Base-by-base conservation (phyloP, 768 basidiomycete genomes). In the Macrocybe gigantea region DNA sequence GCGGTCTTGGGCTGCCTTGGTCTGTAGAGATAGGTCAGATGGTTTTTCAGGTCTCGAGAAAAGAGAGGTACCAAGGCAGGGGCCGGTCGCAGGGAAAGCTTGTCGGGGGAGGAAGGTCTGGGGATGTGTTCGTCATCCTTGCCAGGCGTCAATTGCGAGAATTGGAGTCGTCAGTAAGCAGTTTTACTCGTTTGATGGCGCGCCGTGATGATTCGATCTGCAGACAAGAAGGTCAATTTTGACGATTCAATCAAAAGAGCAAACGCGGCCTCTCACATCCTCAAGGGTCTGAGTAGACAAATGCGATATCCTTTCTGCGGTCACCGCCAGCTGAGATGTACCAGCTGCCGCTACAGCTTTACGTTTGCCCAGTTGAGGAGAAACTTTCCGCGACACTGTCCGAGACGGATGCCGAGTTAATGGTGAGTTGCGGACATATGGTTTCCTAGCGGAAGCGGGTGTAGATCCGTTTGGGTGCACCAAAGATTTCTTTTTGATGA, bases 401-500 rank as follows among this genome's bases (percentile, higher is more conserved):
- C 64, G 63, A 49, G 72, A 64, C 32, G 71, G 59, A 35, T 64
- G 61, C 49, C 74, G 74, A 38, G 71, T 74, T 37, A 82, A 62
- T 2, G 83, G 82, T 40, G 78, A 83, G 55, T 64, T 71, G 33
- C 77, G 79, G 52, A 67, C 70, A 45, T 66, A 65, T 3, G 61
- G 60, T 52, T 68, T 75, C 36, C 75, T 66, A 7, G 60, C 57
- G 6, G 70, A 60, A 7, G 65, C 73, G 37, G 65, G 73, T 44
- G 60, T 72, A 39, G 62, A 69, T 56, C 8, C 42, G 32, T 8
- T 44, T 32, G 11, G 42, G 13, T 44, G 32, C 42, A 34, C 42
- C 35, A 33, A n/a, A 5, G 77, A 71, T 63, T 88, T 90, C 72
- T 93, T 91, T 73, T 84, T 89, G 63, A 93, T 92, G 2, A 83